Evolutionary conservation across 192 early-diverging fungal species (phyloP), one percentile per base, ranked within the genome.

Genomic region (Coemansia sp.): DNA sequence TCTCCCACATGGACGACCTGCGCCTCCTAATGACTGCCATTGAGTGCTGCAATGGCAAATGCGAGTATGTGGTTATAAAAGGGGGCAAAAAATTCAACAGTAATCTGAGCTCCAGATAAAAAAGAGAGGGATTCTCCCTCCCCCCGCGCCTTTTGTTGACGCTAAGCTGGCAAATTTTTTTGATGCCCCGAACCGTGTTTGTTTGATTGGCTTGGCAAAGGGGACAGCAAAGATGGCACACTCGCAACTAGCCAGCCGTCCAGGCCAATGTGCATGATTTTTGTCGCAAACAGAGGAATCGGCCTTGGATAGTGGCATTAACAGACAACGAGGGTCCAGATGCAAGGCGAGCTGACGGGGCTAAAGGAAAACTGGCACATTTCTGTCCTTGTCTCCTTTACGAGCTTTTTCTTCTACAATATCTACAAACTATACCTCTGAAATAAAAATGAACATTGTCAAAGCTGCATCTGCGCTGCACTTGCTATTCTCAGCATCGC

Each of bases 21-120:
- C 66, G 70, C 53, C 51, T 69, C 20, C 74, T 58, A 63, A 76
- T 46, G 28, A 76, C 40, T 5, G 67, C 70, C 79, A 82, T 79
- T 16, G 18, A 50, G 6, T 55, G 63, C 42, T n/a, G 5, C 6
- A 51, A 63, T 3, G 20, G 21, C 10, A 10, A 26, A 62, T 42
- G 61, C 31, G 18, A 48, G 18, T 21, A 33, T 24, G 59, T 9
- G 24, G n/a, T 18, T 23, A n/a, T n/a, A n/a, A n/a, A n/a, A n/a
- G n/a, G n/a, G n/a, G n/a, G n/a, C 28, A 61, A 3, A 61, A 8
- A 60, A 26, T 37, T 21, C 14, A 61, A 39, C 46, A 50, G 46
- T 9, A 28, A 60, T 42, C 42, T 5, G 11, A 21, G 34, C 59
- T 38, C 59, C 59, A 60, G 31, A 38, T 21, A 24, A 23, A 50